Conservation (phyloP, 495 filamentous ascomycete species). For the Penicillium argentinense region DNA sequence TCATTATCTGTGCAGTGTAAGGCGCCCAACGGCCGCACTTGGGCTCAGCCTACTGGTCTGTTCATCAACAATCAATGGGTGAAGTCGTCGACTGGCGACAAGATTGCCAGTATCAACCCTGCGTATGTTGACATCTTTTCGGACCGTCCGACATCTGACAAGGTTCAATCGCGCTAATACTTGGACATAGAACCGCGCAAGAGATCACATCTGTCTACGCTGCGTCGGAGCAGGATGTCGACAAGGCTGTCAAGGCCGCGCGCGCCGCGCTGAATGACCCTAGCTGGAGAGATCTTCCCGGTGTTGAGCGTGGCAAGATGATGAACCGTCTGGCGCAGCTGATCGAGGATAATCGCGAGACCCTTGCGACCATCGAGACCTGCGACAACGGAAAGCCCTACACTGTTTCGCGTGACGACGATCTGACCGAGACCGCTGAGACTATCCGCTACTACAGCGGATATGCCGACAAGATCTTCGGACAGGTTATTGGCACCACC, state of each 20-base stretch:
- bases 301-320: constrained; percentile 70
- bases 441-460: constrained; percentile 85
- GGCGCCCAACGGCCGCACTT: constrained; percentile 76
- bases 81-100: constrained; percentile 67
- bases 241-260: constrained; percentile 78
- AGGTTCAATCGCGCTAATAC: constrained; percentile 14
- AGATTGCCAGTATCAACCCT: constrained; percentile 76
- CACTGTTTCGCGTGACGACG: constrained; percentile 64
- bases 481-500: constrained; percentile 81
- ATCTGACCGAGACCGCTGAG: constrained; percentile 66
- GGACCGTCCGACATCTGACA: not conserved
- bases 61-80: constrained; percentile 97
- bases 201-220: constrained; percentile 83
- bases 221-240: constrained; percentile 76
- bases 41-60: constrained; percentile 73
- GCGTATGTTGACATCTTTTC: constrained; percentile 53
- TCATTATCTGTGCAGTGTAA: constrained; percentile 27
- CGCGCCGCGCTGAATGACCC: constrained; percentile 76
- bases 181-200: constrained; percentile 55
- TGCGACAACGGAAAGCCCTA: constrained; percentile 95
- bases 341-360: constrained; percentile 65
- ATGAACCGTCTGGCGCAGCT: constrained; percentile 74
- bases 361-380: constrained; percentile 82
- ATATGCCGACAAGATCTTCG: constrained; percentile 87
- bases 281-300: constrained; percentile 72